These are phyloP conservation scores for Saccharomycopsis sp. DNA, from an alignment of 805 yeast genomes.

Conservation along the genomic window DNA sequence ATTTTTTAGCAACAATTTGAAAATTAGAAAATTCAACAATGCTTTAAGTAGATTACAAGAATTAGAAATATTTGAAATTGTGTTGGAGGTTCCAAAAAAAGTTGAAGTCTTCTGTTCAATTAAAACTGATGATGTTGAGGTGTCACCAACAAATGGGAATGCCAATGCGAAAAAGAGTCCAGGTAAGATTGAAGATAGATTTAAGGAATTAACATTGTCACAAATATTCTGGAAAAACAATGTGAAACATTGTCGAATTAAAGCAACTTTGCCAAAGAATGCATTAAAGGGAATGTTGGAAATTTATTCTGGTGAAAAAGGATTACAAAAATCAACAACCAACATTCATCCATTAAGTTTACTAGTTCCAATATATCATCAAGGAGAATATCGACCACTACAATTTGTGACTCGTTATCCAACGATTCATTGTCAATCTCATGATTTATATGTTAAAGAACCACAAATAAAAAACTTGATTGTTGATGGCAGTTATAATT, in stretches of 20 bases:
- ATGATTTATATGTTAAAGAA: constrained; percentile 74
- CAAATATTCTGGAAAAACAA: constrained; percentile 70
- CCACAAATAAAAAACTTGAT: constrained; percentile 71
- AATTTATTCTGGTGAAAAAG: constrained; percentile 64
- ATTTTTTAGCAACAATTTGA: constrained; percentile 53
- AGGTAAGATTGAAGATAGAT: constrained; percentile 29
- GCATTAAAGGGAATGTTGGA: constrained; percentile 64
- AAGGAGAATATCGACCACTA: constrained; percentile 42
- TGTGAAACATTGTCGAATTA: constrained; percentile 64
- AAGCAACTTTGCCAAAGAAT: constrained; percentile 72
- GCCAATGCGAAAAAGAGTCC: constrained; percentile 23
- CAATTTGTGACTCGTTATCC: constrained; percentile 70
- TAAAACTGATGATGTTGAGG: constrained; percentile 36
- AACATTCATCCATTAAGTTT: constrained; percentile 63
- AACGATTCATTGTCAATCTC: constrained; percentile 56
- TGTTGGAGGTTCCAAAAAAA: constrained; percentile 60
- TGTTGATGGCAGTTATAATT: constrained; percentile 53
- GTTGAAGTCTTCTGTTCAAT: constrained; percentile 62
- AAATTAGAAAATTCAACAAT: constrained; percentile 63
- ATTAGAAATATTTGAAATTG: constrained; percentile 73
- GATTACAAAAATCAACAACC: constrained; percentile 48
- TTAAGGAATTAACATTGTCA: constrained; percentile 54
- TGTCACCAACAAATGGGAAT: constrained; percentile 6
- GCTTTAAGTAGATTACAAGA: constrained; percentile 69
- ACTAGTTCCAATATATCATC: constrained; percentile 69